Base-by-base conservation (phyloP, 2,329 filamentous ascomycete species). In the Fusarium succisae region DNA sequence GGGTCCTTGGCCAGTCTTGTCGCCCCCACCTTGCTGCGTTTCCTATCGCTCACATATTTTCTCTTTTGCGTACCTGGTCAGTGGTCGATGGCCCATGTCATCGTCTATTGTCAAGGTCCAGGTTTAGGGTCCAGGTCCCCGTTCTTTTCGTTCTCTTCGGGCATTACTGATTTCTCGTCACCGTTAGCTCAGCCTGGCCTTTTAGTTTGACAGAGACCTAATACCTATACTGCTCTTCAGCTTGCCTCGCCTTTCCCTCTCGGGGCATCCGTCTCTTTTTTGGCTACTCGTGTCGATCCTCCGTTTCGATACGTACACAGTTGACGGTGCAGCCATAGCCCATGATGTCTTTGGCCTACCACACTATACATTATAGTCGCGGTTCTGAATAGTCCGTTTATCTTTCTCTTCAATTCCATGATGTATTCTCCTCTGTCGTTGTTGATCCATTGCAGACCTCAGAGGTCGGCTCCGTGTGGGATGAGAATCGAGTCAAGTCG, bases 21-120 rank as follows among this genome's bases (percentile, higher is more conserved):
- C 63, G 22, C 74, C 74, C n/a, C 74, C 74, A 72, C 74, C 67
- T 62, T 64, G 64, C 56, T 69, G 62, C 63, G 61, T 73, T 74
- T 67, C 59, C 69, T 72, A 73, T 76, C 63, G 39, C 64, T 61
- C 66, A 62, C 64, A 47, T 63, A 50, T 47, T 59, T 60, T 62
- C 43, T 44, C 51, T 66, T 57, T 50, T 39, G 44, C 30, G 61
- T 63, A 55, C 57, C 65, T 51, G 45, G 62, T 38, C 43, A 38
- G 30, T 51, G 44, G 48, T 45, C 41, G 37, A 57, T 69, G 45
- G 53, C 51, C 65, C 62, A 26, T 57, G 63, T 37, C 50, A 69
- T 63, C 48, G 38, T 63, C 58, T 56, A 35, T 63, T 44, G 57
- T 56, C 66, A 28, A 69, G 68, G 62, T 32, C 39, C 39, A 54